Evolutionary conservation across 805 yeast species (phyloP), one percentile per base, ranked within the genome.

Genomic region (Ogataea saltuana): DNA sequence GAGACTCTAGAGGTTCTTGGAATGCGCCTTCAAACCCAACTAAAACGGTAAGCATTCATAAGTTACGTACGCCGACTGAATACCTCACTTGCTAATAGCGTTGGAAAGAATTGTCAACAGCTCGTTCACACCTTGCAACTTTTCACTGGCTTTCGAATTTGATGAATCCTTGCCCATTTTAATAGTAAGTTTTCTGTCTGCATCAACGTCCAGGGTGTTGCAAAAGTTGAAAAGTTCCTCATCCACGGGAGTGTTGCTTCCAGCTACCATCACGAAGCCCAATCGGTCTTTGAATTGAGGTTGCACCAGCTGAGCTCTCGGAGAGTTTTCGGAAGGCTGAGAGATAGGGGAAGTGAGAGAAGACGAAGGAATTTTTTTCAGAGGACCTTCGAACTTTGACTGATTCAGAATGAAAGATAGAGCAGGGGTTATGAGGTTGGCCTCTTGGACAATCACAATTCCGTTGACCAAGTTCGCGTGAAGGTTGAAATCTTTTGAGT

Each of bases 391-490:
- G 31, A 55, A 51, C 2, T 36, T 32, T 23, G 42, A 33, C 34
- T 62, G 67, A 34, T 65, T 65, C 39, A 80, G 59, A 39, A 85
- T 63, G 50, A 76, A 78, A 8, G 74, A 68, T 32, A 84, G 61
- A 0, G 89, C 82, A 40, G 78, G 74, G 23, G 76, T 55, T 1
- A 83, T 68, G 39, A 84, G 65, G 42, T 81, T 78, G 31, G 72
- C 68, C 51, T 83, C 83, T 58, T 87, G 90, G 12, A 89, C 81
- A 35, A 84, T 79, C 6, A 89, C 82, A 32, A 81, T 76, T 49
- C 80, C 78, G 47, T 80, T 76, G 44, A 85, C 80, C 33, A 86
- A 69, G 23, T 84, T 80, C 2, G 97, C 96, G 64, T 88, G 96
- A 13, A 90, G 73, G 28, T 78, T 78, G 27, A 48, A 61, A 38